Evolutionary conservation across 148 eudicot species (phyloP).

Genomic region (Nepenthes gracilis): DNA sequence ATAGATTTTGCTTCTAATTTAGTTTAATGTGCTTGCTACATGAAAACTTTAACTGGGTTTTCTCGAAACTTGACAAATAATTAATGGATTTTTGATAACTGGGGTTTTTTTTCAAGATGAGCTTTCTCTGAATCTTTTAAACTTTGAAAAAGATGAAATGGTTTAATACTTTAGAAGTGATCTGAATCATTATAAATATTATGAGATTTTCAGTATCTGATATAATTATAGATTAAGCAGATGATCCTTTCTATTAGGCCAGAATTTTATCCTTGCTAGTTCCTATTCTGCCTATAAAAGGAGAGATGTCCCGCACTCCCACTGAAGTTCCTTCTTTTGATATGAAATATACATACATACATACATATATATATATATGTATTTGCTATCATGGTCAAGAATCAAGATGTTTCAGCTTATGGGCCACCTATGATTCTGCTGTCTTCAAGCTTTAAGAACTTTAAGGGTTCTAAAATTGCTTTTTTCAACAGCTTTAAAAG

Average conservation of each 20-base stretch:
- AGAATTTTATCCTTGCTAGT: too few species aligned
- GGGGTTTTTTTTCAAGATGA: background rate
- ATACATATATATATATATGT: too few species aligned
- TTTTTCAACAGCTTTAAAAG: background rate
- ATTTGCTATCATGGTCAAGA: conserved; percentile 7
- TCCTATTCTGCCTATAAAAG: too few species aligned
- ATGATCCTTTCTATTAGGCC: too few species aligned
- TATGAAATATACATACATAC: too few species aligned
- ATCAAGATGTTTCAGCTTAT: background rate
- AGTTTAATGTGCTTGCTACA: background rate
- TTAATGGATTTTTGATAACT: too few species aligned
- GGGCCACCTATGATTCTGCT: background rate
- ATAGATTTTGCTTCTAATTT: background rate
- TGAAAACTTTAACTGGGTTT: background rate
- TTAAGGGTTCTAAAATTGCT: too few species aligned
- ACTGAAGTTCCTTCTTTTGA: too few species aligned
- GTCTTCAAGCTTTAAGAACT: background rate
- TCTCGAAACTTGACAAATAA: too few species aligned
- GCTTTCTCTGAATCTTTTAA: background rate
- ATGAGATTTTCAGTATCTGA: too few species aligned
- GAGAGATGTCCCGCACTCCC: too few species aligned
- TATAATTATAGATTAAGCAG: too few species aligned
- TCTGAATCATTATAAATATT: background rate
- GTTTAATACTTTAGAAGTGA: background rate
- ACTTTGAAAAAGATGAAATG: background rate